Base-by-base conservation (phyloP, 1,139 yeast genomes). In the Debaryomyces coudertii region DNA sequence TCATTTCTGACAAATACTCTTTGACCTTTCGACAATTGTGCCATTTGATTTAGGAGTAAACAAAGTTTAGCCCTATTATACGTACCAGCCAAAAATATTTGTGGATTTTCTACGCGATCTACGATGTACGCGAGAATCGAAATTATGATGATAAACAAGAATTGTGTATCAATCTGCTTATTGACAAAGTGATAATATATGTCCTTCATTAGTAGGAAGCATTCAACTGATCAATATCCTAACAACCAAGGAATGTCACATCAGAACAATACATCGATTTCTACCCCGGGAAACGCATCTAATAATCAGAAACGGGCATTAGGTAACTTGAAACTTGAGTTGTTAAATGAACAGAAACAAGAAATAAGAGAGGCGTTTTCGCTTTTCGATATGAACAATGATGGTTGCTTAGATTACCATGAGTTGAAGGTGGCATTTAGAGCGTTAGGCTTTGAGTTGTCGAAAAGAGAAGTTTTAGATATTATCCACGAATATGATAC, bases 351-450 rank as follows among this genome's bases (percentile, higher is more conserved):
- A 58, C 97, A 93, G 63, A 85, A 86, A 55, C 95, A 87, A 58
- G 98, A 93, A 62, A 90, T 93, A 54, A 76, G 92, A 52, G 98
- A 93, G 62, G 99, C 98, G 54, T 95, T 95, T 63, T 82, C 87
- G 43, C 74, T 93, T 36, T 95, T 95, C 65, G 99, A 93, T 60
- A 86, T 90, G 85, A 90, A 93, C 63, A 85, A 83, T 47, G 99
- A 93, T 63, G 96, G 97, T 11, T 80, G 78, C 52, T 74, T 95
- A 50, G 98, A 93, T 61, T 93, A 87, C 62, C 99, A 93, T 59
- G 99, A 93, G 60, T 73, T 89, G 53, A 90, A 89, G 63, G 89
- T 92, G 14, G 98, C 99, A 0, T 83, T 93, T 72, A 71, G 96
- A 51, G 99, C 99, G 0, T 73, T 95, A 40, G 99, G 99, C 1